A percentile compares a stretch with the other conserved stretches of the same genome.
Evolutionary conservation across 2,329 filamentous ascomycete species (phyloP).

Genomic region (Emydomyces testavorans): DNA sequence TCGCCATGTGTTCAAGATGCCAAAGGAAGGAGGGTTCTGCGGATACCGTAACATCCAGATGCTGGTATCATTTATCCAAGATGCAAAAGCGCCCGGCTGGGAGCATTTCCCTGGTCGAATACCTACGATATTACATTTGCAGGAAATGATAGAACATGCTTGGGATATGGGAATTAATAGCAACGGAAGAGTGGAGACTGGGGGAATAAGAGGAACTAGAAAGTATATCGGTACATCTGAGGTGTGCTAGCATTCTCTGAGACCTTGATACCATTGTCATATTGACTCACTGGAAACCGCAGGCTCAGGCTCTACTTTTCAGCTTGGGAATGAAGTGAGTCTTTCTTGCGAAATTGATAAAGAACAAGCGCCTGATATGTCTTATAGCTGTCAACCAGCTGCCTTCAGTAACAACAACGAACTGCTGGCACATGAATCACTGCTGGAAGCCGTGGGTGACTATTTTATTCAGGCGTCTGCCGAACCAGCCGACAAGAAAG

Average conservation of each 20-base stretch:
- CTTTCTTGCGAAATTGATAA: not conserved
- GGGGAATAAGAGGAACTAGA: constrained; percentile 72
- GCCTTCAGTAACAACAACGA: constrained; percentile 43
- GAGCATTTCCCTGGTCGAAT: constrained; percentile 50
- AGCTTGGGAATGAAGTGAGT: constrained; percentile 55
- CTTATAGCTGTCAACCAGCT: constrained; percentile 46
- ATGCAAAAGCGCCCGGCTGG: constrained; percentile 44
- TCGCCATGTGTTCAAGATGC: constrained; percentile 69
- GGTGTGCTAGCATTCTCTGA: constrained; percentile 36
- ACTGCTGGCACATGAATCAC: constrained; percentile 40
- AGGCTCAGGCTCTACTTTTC: constrained; percentile 69
- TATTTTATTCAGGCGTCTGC: constrained; percentile 57
- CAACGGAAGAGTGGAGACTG: constrained; percentile 65
- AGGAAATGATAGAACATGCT: constrained; percentile 73
- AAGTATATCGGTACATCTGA: constrained; percentile 95
- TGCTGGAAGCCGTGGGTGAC: constrained; percentile 57
- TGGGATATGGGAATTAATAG: constrained; percentile 79
- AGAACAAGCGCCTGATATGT: constrained; percentile 1
- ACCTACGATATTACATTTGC: constrained; percentile 69
- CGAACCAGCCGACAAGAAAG: constrained; percentile 44
- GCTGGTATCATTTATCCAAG: constrained; percentile 66
- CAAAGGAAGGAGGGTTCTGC: constrained; percentile 80
- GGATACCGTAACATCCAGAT: constrained; percentile 94
- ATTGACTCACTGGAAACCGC: not conserved
- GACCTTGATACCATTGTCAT: not conserved